Evolutionary conservation across 495 filamentous ascomycete genomes (phyloP).

Genomic region (Viridothelium virens): DNA sequence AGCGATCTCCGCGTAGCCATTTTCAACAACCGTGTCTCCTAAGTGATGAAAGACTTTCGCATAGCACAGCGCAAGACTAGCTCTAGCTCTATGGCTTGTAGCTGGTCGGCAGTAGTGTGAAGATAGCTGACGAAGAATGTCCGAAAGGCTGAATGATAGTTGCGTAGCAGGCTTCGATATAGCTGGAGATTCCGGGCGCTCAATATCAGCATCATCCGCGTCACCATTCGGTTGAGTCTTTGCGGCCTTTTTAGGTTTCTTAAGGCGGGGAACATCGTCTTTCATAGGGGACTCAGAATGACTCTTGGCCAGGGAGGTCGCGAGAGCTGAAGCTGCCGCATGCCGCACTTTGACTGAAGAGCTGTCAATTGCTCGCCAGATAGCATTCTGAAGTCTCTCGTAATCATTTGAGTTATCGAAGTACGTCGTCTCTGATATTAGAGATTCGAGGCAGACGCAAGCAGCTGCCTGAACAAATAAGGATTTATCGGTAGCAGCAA

Average conservation of each 20-base stretch:
- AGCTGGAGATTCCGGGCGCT: conserved; percentile 66
- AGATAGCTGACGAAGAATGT: conserved; percentile 75
- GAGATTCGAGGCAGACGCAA: conserved; percentile 68
- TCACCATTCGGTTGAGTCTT: conserved; percentile 62
- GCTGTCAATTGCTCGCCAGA: conserved; percentile 83
- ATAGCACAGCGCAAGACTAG: conserved; percentile 82
- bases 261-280: conserved; percentile 54
- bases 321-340: conserved; percentile 80
- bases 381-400: conserved; percentile 66
- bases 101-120: conserved; percentile 71
- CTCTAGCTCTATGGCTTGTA: conserved; percentile 70
- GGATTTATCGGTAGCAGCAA: conserved; percentile 72
- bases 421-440: conserved; percentile 62
- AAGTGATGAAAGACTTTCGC: conserved; percentile 66
- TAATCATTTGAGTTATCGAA: conserved; percentile 92
- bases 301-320: conserved; percentile 66
- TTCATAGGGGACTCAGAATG: conserved; percentile 58
- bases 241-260: conserved; percentile 63
- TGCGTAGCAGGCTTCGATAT: conserved; percentile 59
- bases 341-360: conserved; percentile 63
- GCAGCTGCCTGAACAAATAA: conserved; percentile 71
- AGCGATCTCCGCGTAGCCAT: conserved; percentile 69
- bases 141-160: conserved; percentile 65
- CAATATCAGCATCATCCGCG: conserved; percentile 70
- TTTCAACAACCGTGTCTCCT: conserved; percentile 67